These are phyloP conservation scores for Annulohypoxylon bovei DNA, from an alignment of 495 filamentous ascomycete species.

Conservation along the genomic window DNA sequence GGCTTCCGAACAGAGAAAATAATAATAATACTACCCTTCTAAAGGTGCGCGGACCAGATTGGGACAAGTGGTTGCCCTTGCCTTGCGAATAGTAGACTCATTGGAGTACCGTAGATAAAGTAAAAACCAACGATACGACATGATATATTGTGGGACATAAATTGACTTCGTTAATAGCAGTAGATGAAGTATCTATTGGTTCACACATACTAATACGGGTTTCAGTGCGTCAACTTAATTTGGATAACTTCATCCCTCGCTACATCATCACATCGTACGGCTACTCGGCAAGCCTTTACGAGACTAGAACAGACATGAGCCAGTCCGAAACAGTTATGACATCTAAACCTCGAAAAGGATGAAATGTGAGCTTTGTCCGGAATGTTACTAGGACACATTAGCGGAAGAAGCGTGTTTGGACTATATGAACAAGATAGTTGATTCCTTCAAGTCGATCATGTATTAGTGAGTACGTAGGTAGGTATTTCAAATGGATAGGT, in stretches of 20 bases:
- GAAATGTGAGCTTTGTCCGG: neutral
- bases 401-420: neutral
- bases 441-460: neutral
- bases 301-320: no score
- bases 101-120: constrained; percentile 1
- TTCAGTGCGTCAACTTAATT: neutral
- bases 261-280: neutral
- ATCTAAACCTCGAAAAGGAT: neutral
- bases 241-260: neutral
- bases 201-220: neutral
- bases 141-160: neutral
- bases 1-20: neutral
- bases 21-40: neutral
- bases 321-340: neutral
- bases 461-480: neutral
- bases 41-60: neutral
- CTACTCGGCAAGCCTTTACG: neutral
- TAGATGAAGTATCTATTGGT: neutral
- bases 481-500: no score
- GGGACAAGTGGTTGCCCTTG: neutral
- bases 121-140: neutral
- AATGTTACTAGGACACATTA: neutral
- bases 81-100: neutral
- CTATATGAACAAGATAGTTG: neutral
- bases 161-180: neutral